Conservation (phyloP, 306 rosid genomes). For the Dryas alaskensis region DNA sequence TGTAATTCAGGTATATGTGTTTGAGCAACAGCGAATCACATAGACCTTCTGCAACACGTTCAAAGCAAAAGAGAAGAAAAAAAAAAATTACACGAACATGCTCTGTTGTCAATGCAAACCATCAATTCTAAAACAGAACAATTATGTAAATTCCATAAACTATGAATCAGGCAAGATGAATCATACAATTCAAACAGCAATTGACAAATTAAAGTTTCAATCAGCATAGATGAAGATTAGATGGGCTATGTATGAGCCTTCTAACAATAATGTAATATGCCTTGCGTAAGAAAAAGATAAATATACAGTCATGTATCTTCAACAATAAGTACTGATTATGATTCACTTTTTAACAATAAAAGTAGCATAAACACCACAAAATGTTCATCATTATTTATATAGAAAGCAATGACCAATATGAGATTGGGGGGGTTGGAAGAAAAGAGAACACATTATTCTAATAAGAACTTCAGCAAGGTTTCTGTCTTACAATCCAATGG, state of each 20-base stretch:
- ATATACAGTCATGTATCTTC: no score
- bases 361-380: no score
- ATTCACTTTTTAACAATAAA: no score
- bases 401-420: no score
- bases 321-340: no score
- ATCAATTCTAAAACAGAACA: neutral
- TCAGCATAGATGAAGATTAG: neutral
- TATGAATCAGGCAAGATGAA: neutral
- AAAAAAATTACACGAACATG: neutral
- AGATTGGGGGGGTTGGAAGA: no score
- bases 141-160: neutral
- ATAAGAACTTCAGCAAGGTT: neutral
- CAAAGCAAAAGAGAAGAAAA: neutral
- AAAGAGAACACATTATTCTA: no score
- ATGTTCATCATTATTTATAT: no score
- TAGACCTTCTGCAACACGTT: neutral
- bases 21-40: neutral
- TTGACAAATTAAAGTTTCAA: neutral
- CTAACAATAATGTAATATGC: neutral
- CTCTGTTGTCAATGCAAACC: neutral
- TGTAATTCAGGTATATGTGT: neutral
- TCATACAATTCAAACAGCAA: neutral
- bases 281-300: no score
- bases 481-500: slow-evolving; percentile 69
- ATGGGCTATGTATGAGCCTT: neutral